Evolutionary conservation across 768 basidiomycete species (phyloP).

Genomic region (Pulveroboletus sp.): DNA sequence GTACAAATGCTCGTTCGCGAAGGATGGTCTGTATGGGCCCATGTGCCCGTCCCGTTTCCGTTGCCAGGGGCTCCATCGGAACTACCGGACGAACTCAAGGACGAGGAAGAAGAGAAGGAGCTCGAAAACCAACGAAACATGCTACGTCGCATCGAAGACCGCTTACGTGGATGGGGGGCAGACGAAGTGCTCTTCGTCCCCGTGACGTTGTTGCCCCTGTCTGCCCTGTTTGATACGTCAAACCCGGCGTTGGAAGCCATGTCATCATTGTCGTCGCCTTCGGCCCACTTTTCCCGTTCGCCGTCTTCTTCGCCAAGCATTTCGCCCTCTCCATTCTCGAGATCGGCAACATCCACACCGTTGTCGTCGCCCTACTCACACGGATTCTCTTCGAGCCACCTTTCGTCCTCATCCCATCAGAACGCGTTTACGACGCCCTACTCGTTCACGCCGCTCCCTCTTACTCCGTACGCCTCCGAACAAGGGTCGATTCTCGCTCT

Average conservation of each 20-base stretch:
- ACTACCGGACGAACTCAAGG: constrained; percentile 30
- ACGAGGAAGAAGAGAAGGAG: constrained; percentile 32
- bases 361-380: constrained; percentile 29
- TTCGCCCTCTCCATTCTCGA: constrained; percentile 33
- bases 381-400: constrained; percentile 20
- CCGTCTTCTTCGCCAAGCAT: constrained; percentile 30
- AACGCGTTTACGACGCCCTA: constrained; percentile 27
- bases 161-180: constrained; percentile 65
- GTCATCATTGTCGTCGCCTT: constrained; percentile 24
- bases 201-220: constrained; percentile 18
- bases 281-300: constrained; percentile 23
- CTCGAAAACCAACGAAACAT: constrained; percentile 39
- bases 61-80: constrained; percentile 33
- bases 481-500: constrained; percentile 23
- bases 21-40: constrained; percentile 75
- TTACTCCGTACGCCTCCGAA: constrained; percentile 27
- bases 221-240: constrained; percentile 23
- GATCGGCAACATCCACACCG: constrained; percentile 30
- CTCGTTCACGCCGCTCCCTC: constrained; percentile 29
- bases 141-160: constrained; percentile 47
- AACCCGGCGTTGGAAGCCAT: constrained; percentile 15
- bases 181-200: constrained; percentile 70
- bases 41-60: constrained; percentile 43
- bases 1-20: constrained; percentile 68
- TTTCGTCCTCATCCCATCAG: constrained; percentile 24